Evolutionary conservation across 352 stramenopile genomes (phyloP), one percentile per base, ranked within the genome.

Genomic region (Blastocystis sp.): DNA sequence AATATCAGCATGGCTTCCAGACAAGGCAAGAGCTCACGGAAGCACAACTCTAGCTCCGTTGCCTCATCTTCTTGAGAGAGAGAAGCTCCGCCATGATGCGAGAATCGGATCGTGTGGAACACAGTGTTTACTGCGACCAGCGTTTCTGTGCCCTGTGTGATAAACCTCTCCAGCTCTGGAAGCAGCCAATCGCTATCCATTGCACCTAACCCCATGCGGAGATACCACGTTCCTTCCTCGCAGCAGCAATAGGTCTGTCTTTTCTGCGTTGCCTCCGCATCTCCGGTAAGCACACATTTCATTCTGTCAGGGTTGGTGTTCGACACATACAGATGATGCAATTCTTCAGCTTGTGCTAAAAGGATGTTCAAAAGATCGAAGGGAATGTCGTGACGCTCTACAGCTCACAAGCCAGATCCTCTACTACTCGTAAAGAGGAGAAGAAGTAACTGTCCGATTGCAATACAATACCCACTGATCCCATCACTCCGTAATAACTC

Each of bases 151-250:
- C 50, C 20, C 1, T 45, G 23, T 5, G 18, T 47, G 43, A 84
- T 9, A 68, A 84, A n/a, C 9, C 47, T 34, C 29, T 84, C 73
- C 43, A 84, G 23, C 41, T 84, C 73, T 23, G 73, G 73, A n/a
- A 84, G 73, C 37, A 84, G 73, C 73, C 73, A 84, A 8, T 84
- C 73, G 43, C 23, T 45, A n/a, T 84, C 73, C 62, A 84, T 23
- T 8, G 20, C 18, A 26, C 47, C 20, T 53, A 23, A 43, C 8
- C n/a, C 45, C 9, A 66, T 64, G 20, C 54, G 34, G 15, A 84
- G n/a, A 63, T 68, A 54, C 73, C 73, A 84, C 20, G 45, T 55
- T 20, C 43, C 73, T 37, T 84, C 73, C 7, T 45, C 29, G 29
- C 73, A 84, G 73, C 45, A 84, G 11, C 45, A 37, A 45, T 84